These are phyloP conservation scores for Linnemannia exigua DNA, from an alignment of 192 early-diverging fungal genomes.

Conservation along the genomic window DNA sequence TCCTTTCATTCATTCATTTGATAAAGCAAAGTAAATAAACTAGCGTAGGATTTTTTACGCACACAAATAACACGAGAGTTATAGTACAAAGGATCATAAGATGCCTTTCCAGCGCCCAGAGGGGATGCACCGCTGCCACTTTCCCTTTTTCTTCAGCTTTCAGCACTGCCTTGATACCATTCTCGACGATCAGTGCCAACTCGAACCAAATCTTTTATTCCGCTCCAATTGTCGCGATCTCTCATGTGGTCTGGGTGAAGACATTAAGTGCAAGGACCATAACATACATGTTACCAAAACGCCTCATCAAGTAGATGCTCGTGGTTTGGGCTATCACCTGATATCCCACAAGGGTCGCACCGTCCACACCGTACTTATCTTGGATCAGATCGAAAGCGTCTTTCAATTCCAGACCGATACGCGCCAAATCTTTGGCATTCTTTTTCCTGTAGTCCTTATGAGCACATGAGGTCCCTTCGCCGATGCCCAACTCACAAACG, in stretches of 20 bases:
- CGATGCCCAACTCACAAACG: constrained; percentile 16
- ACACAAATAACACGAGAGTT: no score
- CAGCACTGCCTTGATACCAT: constrained; percentile 14
- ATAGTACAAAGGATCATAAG: no score
- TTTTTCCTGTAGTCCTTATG: constrained; percentile 29
- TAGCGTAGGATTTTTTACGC: no score
- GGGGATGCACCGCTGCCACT: background rate
- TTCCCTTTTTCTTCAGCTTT: constrained; percentile 20
- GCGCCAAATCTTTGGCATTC: constrained; percentile 31
- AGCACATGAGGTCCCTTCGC: constrained; percentile 9
- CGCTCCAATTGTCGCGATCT: constrained; percentile 14
- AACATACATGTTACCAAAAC: constrained; percentile 21
- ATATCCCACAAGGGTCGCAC: constrained; percentile 22
- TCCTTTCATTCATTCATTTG: no score
- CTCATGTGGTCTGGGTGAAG: constrained; percentile 19
- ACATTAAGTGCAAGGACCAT: constrained; percentile 23
- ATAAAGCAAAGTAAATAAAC: no score
- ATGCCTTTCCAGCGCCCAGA: constrained; percentile 12
- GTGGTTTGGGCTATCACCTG: constrained; percentile 25
- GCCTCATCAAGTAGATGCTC: constrained; percentile 22
- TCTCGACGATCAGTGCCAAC: constrained; percentile 16
- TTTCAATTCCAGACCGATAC: constrained; percentile 20
- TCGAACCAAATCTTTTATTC: constrained; percentile 26
- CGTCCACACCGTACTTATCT: constrained; percentile 22
- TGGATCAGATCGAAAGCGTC: constrained; percentile 36